These are phyloP conservation scores for Pinguiococcus pyrenoidosus DNA, from an alignment of 108 stramenopile species.

Conservation along the genomic window DNA sequence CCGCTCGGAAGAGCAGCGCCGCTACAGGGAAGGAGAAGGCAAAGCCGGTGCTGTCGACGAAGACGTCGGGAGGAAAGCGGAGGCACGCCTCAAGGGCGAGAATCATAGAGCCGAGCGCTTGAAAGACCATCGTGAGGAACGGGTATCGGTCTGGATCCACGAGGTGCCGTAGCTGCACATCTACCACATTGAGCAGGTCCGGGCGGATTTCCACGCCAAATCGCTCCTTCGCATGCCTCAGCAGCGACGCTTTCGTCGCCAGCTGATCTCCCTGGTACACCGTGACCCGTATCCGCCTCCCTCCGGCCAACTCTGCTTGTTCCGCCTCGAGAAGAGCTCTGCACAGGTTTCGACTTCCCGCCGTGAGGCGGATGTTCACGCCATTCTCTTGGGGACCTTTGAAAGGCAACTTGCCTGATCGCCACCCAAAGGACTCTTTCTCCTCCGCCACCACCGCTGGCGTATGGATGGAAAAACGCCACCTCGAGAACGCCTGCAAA, in stretches of 20 bases:
- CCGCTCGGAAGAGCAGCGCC: conserved; percentile 39
- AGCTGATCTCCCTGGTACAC: background rate
- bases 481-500: too few relatives aligned
- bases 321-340: conserved; percentile 11
- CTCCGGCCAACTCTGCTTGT: conserved; percentile 7
- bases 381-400: too few relatives aligned
- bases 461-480: conserved; percentile 5
- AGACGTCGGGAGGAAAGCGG: conserved; percentile 53
- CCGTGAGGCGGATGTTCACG: too few relatives aligned
- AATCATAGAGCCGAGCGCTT: conserved; percentile 65
- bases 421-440: conserved; percentile 94
- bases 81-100: conserved; percentile 54
- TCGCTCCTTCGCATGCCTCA: conserved; percentile 13
- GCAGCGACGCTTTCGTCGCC: conserved; percentile 11
- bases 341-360: conserved; percentile 65
- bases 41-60: conserved; percentile 85
- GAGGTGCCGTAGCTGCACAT: conserved; percentile 33
- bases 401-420: too few relatives aligned
- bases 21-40: conserved; percentile 83
- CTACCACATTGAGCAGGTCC: conserved; percentile 41
- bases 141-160: conserved; percentile 35
- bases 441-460: conserved; percentile 74
- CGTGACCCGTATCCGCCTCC: background rate
- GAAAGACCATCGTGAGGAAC: conserved; percentile 64
- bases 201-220: conserved; percentile 26